Percentiles rank a stretch among this genome's conserved stretches.
phyloP scores from a whole-genome alignment of 192 early-diverging fungal species.

The Coemansia sp. region DNA sequence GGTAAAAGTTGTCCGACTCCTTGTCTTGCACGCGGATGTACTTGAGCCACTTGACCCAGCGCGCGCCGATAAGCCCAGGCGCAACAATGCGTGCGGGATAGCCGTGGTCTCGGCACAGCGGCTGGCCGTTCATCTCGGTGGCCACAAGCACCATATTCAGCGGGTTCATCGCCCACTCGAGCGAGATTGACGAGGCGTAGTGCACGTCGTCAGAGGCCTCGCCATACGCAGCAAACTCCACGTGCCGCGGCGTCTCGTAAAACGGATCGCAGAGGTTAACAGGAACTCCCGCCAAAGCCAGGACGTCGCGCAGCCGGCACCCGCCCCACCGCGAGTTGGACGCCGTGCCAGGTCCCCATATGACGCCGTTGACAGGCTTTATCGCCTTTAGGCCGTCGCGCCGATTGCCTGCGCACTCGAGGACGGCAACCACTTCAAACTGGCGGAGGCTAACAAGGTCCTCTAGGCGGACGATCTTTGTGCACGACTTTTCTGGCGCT shows the following conservation, averaged over 20 bases:
- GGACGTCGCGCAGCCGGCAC: conserved; percentile 74
- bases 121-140: conserved; percentile 77
- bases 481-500: conserved; percentile 20
- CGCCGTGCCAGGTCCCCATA: conserved; percentile 80
- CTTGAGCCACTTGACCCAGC: conserved; percentile 84
- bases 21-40: conserved; percentile 61
- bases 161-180: conserved; percentile 69
- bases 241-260: conserved; percentile 56
- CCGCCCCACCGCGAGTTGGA: conserved; percentile 82
- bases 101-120: conserved; percentile 82
- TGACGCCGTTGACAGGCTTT: conserved; percentile 79
- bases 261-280: conserved; percentile 53
- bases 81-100: conserved; percentile 86
- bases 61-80: conserved; percentile 87
- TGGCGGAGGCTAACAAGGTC: conserved; percentile 63
- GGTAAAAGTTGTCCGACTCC: conserved; percentile 72
- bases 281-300: conserved; percentile 64
- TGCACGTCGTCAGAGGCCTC: conserved; percentile 69
- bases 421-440: conserved; percentile 62
- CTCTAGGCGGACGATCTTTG: conserved; percentile 46
- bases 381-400: conserved; percentile 77
- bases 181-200: conserved; percentile 77
- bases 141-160: conserved; percentile 76
- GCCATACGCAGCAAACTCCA: conserved; percentile 68
- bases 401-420: conserved; percentile 89